phyloP scores from a whole-genome alignment of 2,329 filamentous ascomycete species.

The Neocatenulostroma microsporum region DNA sequence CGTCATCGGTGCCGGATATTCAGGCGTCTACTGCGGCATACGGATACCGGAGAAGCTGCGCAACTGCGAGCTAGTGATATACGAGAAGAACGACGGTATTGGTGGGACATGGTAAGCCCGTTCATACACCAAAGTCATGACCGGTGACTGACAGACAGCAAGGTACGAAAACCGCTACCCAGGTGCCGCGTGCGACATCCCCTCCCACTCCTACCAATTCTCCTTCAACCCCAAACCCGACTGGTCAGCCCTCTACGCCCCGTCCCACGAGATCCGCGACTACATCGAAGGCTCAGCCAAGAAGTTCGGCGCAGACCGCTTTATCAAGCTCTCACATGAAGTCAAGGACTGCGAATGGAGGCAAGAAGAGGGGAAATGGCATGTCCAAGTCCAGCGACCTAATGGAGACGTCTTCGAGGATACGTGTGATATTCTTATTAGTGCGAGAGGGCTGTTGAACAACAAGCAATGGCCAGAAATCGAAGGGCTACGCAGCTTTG shows the following conservation, averaged over 20 bases:
- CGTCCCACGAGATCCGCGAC: constrained; percentile 34
- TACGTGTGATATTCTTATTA: constrained; percentile 33
- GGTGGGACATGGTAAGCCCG: constrained; percentile 32
- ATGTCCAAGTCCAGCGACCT: constrained; percentile 26
- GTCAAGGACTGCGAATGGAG: constrained; percentile 36
- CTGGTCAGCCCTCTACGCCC: constrained; percentile 31
- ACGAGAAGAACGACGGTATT: constrained; percentile 35
- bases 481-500: constrained; percentile 28
- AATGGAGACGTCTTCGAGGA: constrained; percentile 21
- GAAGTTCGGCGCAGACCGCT: constrained; percentile 34
- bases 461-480: constrained; percentile 31
- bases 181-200: constrained; percentile 38
- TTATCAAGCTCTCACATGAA: constrained; percentile 32
- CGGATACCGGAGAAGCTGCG: constrained; percentile 36
- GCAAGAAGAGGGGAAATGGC: constrained; percentile 31
- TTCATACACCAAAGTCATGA: neutral
- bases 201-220: constrained; percentile 30
- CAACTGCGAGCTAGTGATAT: constrained; percentile 35
- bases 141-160: constrained; percentile 11
- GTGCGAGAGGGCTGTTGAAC: constrained; percentile 17
- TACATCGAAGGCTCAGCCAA: constrained; percentile 35
- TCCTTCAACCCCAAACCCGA: constrained; percentile 30
- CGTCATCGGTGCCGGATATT: constrained; percentile 33
- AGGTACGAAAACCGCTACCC: constrained; percentile 38
- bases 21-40: constrained; percentile 38